Base-by-base conservation (phyloP, 1,139 yeast species). In the Suhomyces bolitotheri region DNA sequence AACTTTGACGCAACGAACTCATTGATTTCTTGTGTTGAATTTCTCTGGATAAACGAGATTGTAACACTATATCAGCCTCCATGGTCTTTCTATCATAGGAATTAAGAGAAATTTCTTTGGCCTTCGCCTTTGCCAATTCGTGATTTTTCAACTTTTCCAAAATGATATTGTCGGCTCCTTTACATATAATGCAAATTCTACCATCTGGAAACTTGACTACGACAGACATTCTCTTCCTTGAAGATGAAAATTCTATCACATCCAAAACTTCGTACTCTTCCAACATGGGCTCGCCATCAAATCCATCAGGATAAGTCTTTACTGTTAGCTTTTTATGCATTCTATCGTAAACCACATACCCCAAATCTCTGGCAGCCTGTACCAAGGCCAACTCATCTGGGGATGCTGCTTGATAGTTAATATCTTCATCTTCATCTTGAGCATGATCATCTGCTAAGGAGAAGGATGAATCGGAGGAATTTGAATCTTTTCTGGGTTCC, bases 141-240 rank as follows among this genome's bases (percentile, higher is more conserved):
- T 71, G 47, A 43, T 83, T 71, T 36, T 71, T 72, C 41, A 90
- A 64, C 39, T 85, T 74, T 39, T 90, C 96, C 43, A 90, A 58
- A 34, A 94, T 86, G n/a, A 92, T 73, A 52, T 88, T 88, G 58
- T 94, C 98, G 1, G 99, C 98, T 36, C 97, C 98, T 62, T 94
- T 94, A 62, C 96, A 87, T 31, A 94, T 67, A 38, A 92, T 56
- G 35, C 92, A 78, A 15, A 89, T 73, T 42, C 85, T 73, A n/a
- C 78, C 79, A 54, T 86, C 87, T 0, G 97, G 97, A 49, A 87
- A 79, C 45, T 65, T 72, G 1, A 90, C 82, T 6, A 92, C 60
- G n/a, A 84, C 78, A 0, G 97, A 87, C 99, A 94, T 94, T 54
- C 98, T 76, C 61, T 94, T 94, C 50, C 99, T 78, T 3, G 82